Conservation (phyloP, 768 basidiomycete genomes). For the Rhodotorula babjevae region DNA sequence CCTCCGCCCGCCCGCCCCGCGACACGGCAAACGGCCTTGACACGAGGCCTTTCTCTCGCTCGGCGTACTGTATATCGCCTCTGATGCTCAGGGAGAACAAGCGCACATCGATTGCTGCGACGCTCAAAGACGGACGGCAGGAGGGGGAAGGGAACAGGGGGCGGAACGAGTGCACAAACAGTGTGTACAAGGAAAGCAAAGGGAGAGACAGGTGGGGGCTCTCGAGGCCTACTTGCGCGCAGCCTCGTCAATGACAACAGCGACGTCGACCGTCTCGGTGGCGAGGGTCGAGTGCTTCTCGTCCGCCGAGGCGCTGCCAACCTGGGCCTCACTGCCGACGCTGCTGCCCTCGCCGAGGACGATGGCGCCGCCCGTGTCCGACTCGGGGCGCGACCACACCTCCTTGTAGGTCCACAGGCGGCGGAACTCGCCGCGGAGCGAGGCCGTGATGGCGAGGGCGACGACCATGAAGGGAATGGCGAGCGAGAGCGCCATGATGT, state of each 20-base stretch:
- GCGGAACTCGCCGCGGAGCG: constrained; percentile 18
- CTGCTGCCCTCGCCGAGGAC: constrained; percentile 1
- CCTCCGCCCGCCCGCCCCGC: too few relatives aligned
- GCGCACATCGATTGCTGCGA: too few relatives aligned
- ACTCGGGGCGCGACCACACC: constrained; percentile 13
- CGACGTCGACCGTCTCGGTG: background rate
- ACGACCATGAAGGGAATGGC: constrained; percentile 20
- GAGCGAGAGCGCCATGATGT: constrained; percentile 9
- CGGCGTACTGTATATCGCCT: too few relatives aligned
- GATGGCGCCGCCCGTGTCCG: constrained; percentile 6
- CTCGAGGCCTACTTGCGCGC: background rate
- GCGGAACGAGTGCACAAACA: too few relatives aligned
- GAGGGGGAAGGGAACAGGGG: too few relatives aligned
- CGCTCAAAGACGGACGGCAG: too few relatives aligned
- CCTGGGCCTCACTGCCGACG: background rate
- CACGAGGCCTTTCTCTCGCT: too few relatives aligned
- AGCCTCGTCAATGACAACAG: background rate
- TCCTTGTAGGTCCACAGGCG: constrained; percentile 23
- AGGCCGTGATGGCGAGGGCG: constrained; percentile 6
- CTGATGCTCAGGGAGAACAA: too few relatives aligned
- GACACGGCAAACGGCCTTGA: too few relatives aligned
- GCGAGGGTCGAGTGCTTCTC: background rate
- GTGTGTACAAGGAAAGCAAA: too few relatives aligned
- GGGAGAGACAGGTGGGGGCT: too few relatives aligned
- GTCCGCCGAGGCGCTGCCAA: background rate